Evolutionary conservation across 140 eudicot species (phyloP), one percentile per base, ranked within the genome.

Genomic region (Senecio squalidus): DNA sequence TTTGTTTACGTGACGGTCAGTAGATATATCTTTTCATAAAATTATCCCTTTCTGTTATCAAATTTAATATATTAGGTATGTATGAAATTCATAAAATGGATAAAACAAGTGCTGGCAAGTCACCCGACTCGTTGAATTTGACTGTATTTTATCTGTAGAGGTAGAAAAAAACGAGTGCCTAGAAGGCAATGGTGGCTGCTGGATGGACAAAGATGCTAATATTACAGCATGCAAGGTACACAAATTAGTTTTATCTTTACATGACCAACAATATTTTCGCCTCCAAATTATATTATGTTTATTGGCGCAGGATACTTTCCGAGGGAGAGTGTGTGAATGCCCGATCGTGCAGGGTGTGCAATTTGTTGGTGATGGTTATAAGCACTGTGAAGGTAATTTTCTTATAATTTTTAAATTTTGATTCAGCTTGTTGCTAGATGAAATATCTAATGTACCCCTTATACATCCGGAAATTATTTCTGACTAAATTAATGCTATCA

Each of bases 221-320:
- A 62, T 88, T 20, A 81, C 96, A 25, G 96, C 96, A 48, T 88
- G 96, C 84, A 79, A 74, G 95, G 96, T 88, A 75, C 28, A 15
- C 1, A 40, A 29, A 54, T 30, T 2, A 45, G n/a, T 10, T 33
- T 53, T 26, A 8, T 26, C 21, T 50, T 50, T 29, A 48, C 3
- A 10, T n/a, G n/a, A 17, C 6, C 21, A 10, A 39, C 21, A n/a
- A n/a, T n/a, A 15, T 33, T 58, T 47, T 34, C 5, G 20, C 15
- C 0, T 17, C 33, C 17, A 22, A 49, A 34, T 38, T 48, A 47
- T 9, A 63, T 33, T 53, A 14, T 64, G 11, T 38, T 10, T 6
- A 31, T 59, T 60, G 23, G 43, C 49, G 25, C 53, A 88, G 96
- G 96, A 88, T 74, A 88, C 96, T 5, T 88, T 84, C 63, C 87